These are phyloP conservation scores for Inosperma sp. DNA, from an alignment of 768 basidiomycete species.

Conservation along the genomic window DNA sequence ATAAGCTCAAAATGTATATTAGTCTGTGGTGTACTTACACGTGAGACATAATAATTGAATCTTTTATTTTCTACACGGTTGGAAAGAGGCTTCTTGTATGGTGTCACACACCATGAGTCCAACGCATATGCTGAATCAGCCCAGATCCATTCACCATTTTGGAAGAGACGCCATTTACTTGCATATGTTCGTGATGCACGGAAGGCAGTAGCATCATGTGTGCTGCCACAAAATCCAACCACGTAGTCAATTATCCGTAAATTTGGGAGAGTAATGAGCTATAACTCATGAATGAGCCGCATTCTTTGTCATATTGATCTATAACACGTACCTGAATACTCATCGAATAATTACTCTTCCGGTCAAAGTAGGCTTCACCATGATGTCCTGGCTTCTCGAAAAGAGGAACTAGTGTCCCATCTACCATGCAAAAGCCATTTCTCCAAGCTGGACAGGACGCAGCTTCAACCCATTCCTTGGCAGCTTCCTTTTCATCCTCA, in stretches of 20 bases:
- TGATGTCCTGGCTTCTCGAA: slow-evolving; percentile 26
- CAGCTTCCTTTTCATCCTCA: slow-evolving; percentile 30
- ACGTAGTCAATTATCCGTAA: slow-evolving; percentile 25
- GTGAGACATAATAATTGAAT: slow-evolving; percentile 24
- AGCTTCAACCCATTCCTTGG: slow-evolving; percentile 34
- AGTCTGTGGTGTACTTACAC: too few species aligned
- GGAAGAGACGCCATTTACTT: background rate
- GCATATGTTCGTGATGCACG: background rate
- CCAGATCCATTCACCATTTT: slow-evolving; percentile 15
- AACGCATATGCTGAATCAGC: slow-evolving; percentile 25
- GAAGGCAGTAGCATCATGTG: slow-evolving; percentile 21
- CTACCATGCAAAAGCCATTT: slow-evolving; percentile 34
- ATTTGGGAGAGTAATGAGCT: slow-evolving; percentile 25
- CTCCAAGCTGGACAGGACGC: slow-evolving; percentile 29
- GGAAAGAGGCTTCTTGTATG: slow-evolving; percentile 26
- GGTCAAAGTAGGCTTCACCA: slow-evolving; percentile 36
- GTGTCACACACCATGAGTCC: slow-evolving; percentile 24
- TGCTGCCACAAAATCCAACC: slow-evolving; percentile 23
- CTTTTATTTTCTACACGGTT: slow-evolving; percentile 16
- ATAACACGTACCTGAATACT: slow-evolving; percentile 31
- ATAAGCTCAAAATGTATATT: too few species aligned
- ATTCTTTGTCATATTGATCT: background rate
- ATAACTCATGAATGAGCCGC: background rate
- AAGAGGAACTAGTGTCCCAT: slow-evolving; percentile 35
- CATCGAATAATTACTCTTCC: slow-evolving; percentile 36